phyloP scores from a whole-genome alignment of 1,284 basidiomycete species.

The Cryptococcus depauperatus region DNA sequence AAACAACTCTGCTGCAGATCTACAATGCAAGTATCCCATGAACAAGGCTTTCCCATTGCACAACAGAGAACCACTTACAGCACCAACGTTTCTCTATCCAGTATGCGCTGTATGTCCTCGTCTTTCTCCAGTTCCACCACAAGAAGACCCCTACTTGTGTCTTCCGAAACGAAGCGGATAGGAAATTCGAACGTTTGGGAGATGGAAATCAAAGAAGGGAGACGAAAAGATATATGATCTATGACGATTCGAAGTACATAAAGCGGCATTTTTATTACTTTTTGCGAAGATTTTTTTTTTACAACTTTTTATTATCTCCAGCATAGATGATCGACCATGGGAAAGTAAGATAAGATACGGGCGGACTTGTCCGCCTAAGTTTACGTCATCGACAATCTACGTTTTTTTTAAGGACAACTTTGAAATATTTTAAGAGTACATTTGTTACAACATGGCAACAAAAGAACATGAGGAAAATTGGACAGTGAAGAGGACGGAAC shows the following conservation, averaged over 20 bases:
- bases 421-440: too few species aligned
- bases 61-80: constrained; percentile 56
- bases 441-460: too few species aligned
- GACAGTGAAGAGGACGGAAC: too few species aligned
- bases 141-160: constrained; percentile 53
- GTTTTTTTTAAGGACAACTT: too few species aligned
- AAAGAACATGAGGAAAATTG: too few species aligned
- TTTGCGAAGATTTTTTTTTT: too few species aligned
- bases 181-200: constrained; percentile 34
- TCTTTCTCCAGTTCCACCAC: constrained; percentile 61
- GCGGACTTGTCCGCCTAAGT: too few species aligned
- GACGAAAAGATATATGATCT: constrained; percentile 66
- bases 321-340: too few species aligned
- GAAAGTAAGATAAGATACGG: too few species aligned
- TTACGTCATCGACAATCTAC: too few species aligned
- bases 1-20: constrained; percentile 69
- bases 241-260: constrained; percentile 73
- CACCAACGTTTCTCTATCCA: constrained; percentile 70
- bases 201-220: constrained; percentile 60
- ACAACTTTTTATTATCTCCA: too few species aligned
- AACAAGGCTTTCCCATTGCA: not conserved
- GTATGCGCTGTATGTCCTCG: constrained; percentile 64
- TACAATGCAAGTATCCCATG: constrained; percentile 43
- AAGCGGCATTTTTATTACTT: constrained; percentile 31
- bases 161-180: constrained; percentile 33